Base-by-base conservation (phyloP, 2,329 filamentous ascomycete species). In the Orbilia ellipsospora region DNA sequence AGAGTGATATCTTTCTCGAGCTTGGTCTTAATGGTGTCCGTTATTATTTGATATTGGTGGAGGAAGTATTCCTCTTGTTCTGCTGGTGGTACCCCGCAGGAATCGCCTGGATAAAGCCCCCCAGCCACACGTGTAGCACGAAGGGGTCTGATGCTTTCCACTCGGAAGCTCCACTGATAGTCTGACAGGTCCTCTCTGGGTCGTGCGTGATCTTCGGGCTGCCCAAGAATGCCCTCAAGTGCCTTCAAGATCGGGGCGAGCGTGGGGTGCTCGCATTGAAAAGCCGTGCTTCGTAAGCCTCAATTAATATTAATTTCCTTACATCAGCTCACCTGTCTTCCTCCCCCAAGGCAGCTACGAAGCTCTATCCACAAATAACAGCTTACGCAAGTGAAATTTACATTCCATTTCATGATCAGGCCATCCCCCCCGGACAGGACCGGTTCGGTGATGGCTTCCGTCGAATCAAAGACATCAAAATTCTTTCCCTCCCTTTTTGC, bases 241-340 rank as follows among this genome's bases (percentile, higher is more conserved):
- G n/a, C n/a, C n/a, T n/a, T n/a, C n/a, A n/a, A 61, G 61, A 66
- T 66, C 68, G 61, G 36, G 44, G 67, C 67, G 60, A 55, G 15
- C 52, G 15, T 5, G 31, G 56, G 51, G 10, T 12, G 42, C n/a
- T 56, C 3, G 16, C 42, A 51, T 10, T 40, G 44, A 31, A 57
- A 15, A 8, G 18, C 42, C 8, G 20, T 48, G 20, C 13, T 36
- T 36, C 16, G 62, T 44, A 61, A 69, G 36, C 48, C 65, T 69
- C 52, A 40, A 16, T 55, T 61, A 10, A 36, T 36, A 20, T 23
- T 54, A 12, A 18, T 16, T 28, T n/a, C 51, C 44, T 15, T 18
- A 15, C 44, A 56, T 36, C 20, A 51, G 70, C 62, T 74, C 16
- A 74, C 70, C 61, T 67, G 66, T 67, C 42, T 48, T 18, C 15